Base-by-base conservation (phyloP, 352 stramenopile species). In the Pilasporangium apinafurcum region DNA sequence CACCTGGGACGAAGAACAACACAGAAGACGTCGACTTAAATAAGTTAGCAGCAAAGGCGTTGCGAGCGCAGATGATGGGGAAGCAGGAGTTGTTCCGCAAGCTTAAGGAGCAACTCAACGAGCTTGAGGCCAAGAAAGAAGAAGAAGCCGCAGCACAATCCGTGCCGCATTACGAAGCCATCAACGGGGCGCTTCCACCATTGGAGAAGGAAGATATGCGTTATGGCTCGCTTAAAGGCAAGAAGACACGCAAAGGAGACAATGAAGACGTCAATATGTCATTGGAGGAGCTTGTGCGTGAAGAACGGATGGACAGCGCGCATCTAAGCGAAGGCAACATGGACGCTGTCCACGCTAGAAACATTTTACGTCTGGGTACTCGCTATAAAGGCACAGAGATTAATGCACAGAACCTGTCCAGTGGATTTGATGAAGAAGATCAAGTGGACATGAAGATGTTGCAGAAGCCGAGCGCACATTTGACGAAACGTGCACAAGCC, bases 41-140 rank as follows among this genome's bases (percentile, higher is more conserved):
- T 56, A 91, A 89, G 41, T 48, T 94, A 2, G 82, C 82, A 21
- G 82, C 82, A 7, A 77, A 66, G 48, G 82, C 82, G 0, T 58
- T 94, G 27, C 62, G 77, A 16, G 82, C 82, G 13, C 81, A 94
- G 24, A 94, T 92, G 72, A 77, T 84, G 63, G 82, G 82, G 31
- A 90, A 94, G 30, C 77, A 62, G 10, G 59, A 65, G 30, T 31
- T 86, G 8, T 94, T 94, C 53, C 59, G 70, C 25, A 76, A 68
- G 26, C 58, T 91, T 37, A 92, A 78, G 22, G 65, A 90, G 16
- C 58, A 91, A 35, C 53, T 94, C 20, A 92, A 92, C 42, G 74
- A 90, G 4, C 48, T 86, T n/a, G 82, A 94, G 45, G 75, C 73
- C 10, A 66, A 68, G 24, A 52, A 70, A 5, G 70, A 87, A 14